Conservation (phyloP, 805 yeast genomes). For the Nakazawaea ambrosiae region DNA sequence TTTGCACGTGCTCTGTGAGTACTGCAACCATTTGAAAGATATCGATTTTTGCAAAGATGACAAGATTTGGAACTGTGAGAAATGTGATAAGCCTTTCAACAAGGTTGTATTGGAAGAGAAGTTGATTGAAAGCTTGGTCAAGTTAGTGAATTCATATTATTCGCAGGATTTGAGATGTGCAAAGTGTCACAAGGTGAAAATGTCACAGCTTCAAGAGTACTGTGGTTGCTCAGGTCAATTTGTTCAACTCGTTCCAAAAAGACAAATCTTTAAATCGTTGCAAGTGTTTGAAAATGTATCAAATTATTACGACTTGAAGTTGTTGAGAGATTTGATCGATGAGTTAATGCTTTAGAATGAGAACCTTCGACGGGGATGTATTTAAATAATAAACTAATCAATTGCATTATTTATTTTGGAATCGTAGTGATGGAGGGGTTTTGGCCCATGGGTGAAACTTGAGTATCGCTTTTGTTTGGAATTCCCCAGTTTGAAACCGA, state of each 20-base stretch:
- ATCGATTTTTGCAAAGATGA: conserved; percentile 77
- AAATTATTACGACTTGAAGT: conserved; percentile 47
- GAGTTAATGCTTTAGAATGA: no score
- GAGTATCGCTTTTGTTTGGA: no score
- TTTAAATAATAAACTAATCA: no score
- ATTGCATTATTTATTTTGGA: no score
- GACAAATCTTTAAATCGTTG: conserved; percentile 37
- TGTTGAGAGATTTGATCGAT: conserved; percentile 34
- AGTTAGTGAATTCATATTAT: conserved; percentile 50
- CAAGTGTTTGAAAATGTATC: conserved; percentile 54
- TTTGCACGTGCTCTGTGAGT: conserved; percentile 67
- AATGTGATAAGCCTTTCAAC: conserved; percentile 60
- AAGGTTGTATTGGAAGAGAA: conserved; percentile 72
- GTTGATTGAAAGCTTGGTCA: conserved; percentile 57
- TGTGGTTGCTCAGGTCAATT: conserved; percentile 90
- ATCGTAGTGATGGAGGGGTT: no score
- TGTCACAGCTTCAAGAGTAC: conserved; percentile 60
- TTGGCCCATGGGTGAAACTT: no score
- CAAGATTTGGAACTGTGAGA: conserved; percentile 55
- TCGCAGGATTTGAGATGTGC: conserved; percentile 77
- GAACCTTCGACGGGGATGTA: no score
- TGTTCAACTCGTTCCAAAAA: conserved; percentile 48
- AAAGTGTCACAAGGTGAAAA: conserved; percentile 65
- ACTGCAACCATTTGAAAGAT: conserved; percentile 69
- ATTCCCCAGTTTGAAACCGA: no score